Evolutionary conservation across 2,329 filamentous ascomycete species (phyloP).

Genomic region (Septoria petroselini): DNA sequence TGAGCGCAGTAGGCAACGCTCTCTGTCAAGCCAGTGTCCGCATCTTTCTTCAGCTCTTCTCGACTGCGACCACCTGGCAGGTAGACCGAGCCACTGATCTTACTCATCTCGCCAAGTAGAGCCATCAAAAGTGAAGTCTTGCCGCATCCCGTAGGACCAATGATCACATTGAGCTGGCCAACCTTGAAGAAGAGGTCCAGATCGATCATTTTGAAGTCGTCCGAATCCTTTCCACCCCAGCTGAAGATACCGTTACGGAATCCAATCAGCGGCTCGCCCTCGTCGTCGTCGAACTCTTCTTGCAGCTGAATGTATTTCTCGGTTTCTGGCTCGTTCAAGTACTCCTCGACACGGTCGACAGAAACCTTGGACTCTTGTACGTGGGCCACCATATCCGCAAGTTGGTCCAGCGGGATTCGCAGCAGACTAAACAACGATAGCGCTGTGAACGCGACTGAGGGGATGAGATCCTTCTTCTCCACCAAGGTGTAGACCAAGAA

Average conservation of each 20-base stretch:
- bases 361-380: slow-evolving; percentile 97
- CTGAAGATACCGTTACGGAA: slow-evolving; percentile 82
- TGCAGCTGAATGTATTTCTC: slow-evolving; percentile 88
- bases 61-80: slow-evolving; percentile 82
- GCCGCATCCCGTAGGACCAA: slow-evolving; percentile 87
- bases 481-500: slow-evolving; percentile 90
- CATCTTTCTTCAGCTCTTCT: slow-evolving; percentile 77
- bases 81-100: slow-evolving; percentile 74
- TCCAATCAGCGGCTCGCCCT: slow-evolving; percentile 73
- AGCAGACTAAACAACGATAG: slow-evolving; percentile 94
- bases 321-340: slow-evolving; percentile 88
- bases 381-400: slow-evolving; percentile 98
- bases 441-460: slow-evolving; percentile 92
- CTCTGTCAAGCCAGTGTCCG: slow-evolving; percentile 81
- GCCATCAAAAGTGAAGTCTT: slow-evolving; percentile 97
- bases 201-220: slow-evolving; percentile 70
- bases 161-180: slow-evolving; percentile 86
- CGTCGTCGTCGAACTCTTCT: slow-evolving; percentile 63
- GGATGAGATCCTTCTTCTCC: slow-evolving; percentile 83
- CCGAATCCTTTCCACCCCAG: slow-evolving; percentile 66
- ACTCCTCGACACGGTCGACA: slow-evolving; percentile 92
- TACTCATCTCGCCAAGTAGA: slow-evolving; percentile 90
- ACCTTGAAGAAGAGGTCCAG: slow-evolving; percentile 78
- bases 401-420: slow-evolving; percentile 86
- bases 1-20: slow-evolving; percentile 96